Conservation (phyloP, 2,329 filamentous ascomycete genomes). For the Fusarium protoensiforme region DNA sequence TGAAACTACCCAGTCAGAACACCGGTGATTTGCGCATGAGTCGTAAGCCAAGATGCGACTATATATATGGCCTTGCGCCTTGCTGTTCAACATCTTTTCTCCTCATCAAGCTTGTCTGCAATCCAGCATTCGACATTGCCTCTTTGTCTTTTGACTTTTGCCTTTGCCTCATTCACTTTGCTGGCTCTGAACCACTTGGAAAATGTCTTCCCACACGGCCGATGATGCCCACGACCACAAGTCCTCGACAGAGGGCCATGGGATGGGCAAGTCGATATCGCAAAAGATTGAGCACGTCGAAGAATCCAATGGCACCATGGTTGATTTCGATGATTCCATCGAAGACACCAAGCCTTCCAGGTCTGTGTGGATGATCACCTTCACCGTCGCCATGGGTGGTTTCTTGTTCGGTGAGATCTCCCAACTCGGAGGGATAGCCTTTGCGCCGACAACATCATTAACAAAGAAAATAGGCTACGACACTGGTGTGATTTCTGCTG, state of each 20-base stretch:
- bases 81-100: not conserved
- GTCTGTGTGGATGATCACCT: constrained; percentile 33
- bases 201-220: constrained; percentile 7
- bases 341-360: constrained; percentile 30
- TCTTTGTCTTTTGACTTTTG: not conserved
- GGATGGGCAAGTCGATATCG: constrained; percentile 16
- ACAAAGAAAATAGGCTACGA: constrained; percentile 22
- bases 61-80: constrained; percentile 15
- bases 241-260: constrained; percentile 9
- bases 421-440: not conserved
- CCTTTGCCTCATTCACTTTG: not conserved
- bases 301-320: constrained; percentile 6
- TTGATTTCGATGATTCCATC: constrained; percentile 32
- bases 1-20: constrained; percentile 11
- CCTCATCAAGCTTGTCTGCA: not conserved
- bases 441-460: not conserved
- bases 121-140: not conserved
- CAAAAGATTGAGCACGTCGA: constrained; percentile 30
- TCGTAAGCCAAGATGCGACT: constrained; percentile 7
- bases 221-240: constrained; percentile 13
- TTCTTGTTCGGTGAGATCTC: constrained; percentile 46
- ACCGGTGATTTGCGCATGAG: constrained; percentile 1
- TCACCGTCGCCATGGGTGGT: constrained; percentile 46
- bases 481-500: constrained; percentile 53
- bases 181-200: not conserved